These are phyloP conservation scores for Poa pratensis DNA, from an alignment of 176 grass and related monocot species.

Conservation along the genomic window DNA sequence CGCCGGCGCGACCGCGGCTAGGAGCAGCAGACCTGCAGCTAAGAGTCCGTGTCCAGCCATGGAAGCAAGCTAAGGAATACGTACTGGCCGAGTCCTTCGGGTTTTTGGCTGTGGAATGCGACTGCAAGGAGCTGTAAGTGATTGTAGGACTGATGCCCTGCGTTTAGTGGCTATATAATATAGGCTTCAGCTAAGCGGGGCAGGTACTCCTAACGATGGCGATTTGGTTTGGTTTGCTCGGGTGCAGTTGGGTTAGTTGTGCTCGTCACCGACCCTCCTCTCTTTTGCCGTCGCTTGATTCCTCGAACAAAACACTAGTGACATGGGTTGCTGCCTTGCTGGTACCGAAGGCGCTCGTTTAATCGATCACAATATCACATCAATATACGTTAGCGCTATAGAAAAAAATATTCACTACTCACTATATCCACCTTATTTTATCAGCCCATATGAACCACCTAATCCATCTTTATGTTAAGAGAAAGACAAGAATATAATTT, in stretches of 20 bases:
- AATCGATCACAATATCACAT: background rate
- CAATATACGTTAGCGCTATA: background rate
- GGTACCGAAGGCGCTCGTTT: background rate
- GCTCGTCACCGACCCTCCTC: constrained; percentile 45
- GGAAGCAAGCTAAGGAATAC: background rate
- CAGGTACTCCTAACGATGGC: constrained; percentile 29
- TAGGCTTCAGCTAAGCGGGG: constrained; percentile 23
- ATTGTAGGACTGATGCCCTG: background rate
- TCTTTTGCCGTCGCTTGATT: constrained; percentile 33
- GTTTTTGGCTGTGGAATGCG: background rate
- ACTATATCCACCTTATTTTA: background rate
- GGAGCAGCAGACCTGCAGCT: constrained; percentile 42
- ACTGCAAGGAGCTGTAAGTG: background rate
- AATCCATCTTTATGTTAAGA: background rate
- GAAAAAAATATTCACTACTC: background rate
- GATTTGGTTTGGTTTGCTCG: constrained; percentile 37
- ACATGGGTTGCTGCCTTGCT: no score
- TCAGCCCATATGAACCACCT: background rate
- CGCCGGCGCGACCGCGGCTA: constrained; percentile 52
- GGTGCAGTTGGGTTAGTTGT: constrained; percentile 55
- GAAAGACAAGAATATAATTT: background rate
- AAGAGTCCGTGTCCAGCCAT: constrained; percentile 51
- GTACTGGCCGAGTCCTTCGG: background rate
- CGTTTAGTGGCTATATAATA: constrained; percentile 23
- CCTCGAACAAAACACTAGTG: background rate